These are phyloP conservation scores for Wickerhamomyces sydowiorum DNA, from an alignment of 805 yeast species.

Conservation along the genomic window DNA sequence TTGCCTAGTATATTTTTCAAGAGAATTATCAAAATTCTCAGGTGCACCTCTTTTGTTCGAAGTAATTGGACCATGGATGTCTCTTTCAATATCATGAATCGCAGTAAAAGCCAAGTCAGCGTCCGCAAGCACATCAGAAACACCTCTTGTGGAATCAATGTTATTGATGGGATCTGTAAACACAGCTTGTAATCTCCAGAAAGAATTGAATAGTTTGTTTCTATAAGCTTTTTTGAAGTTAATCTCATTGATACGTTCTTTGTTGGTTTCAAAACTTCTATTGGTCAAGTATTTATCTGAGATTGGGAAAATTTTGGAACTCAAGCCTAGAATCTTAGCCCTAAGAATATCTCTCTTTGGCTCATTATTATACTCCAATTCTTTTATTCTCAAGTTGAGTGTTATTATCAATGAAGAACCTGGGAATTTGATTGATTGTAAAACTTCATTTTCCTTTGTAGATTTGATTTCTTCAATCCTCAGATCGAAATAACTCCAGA, in stretches of 20 bases:
- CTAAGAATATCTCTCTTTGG: slow-evolving; percentile 13
- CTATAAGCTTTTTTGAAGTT: background rate
- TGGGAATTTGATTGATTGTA: slow-evolving; percentile 7
- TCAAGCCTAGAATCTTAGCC: slow-evolving; percentile 11
- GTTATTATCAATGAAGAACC: slow-evolving; percentile 10
- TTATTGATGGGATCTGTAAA: slow-evolving; percentile 13
- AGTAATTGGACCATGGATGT: background rate
- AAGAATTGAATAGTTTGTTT: slow-evolving; percentile 2
- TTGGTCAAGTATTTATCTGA: slow-evolving; percentile 10
- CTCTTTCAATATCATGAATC: background rate
- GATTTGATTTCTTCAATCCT: slow-evolving; percentile 5
- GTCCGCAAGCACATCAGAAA: slow-evolving; percentile 1
- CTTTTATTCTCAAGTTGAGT: slow-evolving; percentile 10
- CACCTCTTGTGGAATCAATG: background rate
- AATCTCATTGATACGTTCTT: slow-evolving; percentile 8
- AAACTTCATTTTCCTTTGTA: slow-evolving; percentile 1
- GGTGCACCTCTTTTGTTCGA: background rate
- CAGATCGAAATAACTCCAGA: slow-evolving; percentile 16
- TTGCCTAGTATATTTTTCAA: slow-evolving; percentile 2
- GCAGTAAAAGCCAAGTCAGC: background rate
- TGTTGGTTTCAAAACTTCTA: slow-evolving; percentile 9
- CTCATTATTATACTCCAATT: slow-evolving; percentile 11
- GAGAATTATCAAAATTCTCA: slow-evolving; percentile 3
- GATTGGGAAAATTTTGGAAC: slow-evolving; percentile 9
- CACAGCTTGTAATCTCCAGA: slow-evolving; percentile 16